A percentile compares a stretch with the other conserved stretches of the same genome.
These are phyloP conservation scores for Xylaria multiplex DNA, from an alignment of 2,329 filamentous ascomycete species.

Conservation along the genomic window DNA sequence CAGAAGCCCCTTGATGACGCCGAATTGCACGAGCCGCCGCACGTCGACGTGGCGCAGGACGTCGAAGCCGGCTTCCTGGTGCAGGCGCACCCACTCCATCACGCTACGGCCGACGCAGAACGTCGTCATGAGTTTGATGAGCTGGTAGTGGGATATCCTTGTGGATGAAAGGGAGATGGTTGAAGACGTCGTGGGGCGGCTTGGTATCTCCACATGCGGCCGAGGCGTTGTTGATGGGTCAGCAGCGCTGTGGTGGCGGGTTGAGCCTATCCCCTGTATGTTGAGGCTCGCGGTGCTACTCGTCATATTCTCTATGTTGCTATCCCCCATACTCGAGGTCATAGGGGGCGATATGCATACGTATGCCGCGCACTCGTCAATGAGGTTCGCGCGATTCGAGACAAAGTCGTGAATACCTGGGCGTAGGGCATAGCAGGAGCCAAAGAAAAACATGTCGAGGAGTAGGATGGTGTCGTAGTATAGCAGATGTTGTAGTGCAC, in stretches of 20 bases:
- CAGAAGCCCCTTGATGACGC: slow-evolving; percentile 92
- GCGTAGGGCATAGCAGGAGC: slow-evolving; percentile 86
- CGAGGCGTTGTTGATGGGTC: slow-evolving; percentile 21
- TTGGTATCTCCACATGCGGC: slow-evolving; percentile 1
- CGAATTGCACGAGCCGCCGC: slow-evolving; percentile 92
- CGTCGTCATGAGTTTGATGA: slow-evolving; percentile 86
- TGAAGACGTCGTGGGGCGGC: slow-evolving; percentile 19
- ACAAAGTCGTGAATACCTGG: slow-evolving; percentile 83
- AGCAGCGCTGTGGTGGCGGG: neutral
- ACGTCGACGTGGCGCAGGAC: slow-evolving; percentile 83
- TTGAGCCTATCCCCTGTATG: slow-evolving; percentile 2
- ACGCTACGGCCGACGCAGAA: slow-evolving; percentile 85
- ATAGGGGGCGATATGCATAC: slow-evolving; percentile 63
- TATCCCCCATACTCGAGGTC: neutral
- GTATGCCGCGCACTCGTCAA: slow-evolving; percentile 89
- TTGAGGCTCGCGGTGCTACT: slow-evolving; percentile 22
- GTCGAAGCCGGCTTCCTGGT: slow-evolving; percentile 72
- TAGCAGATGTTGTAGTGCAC: slow-evolving; percentile 86
- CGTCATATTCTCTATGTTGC: slow-evolving; percentile 14
- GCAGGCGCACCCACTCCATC: slow-evolving; percentile 84
- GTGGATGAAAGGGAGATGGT: neutral
- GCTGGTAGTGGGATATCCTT: slow-evolving; percentile 61
- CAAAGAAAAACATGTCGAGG: slow-evolving; percentile 94
- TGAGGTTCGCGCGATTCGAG: slow-evolving; percentile 75
- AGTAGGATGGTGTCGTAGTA: slow-evolving; percentile 93